phyloP scores from a whole-genome alignment of 169 alveolate species.

The Eimeria brunetti region DNA sequence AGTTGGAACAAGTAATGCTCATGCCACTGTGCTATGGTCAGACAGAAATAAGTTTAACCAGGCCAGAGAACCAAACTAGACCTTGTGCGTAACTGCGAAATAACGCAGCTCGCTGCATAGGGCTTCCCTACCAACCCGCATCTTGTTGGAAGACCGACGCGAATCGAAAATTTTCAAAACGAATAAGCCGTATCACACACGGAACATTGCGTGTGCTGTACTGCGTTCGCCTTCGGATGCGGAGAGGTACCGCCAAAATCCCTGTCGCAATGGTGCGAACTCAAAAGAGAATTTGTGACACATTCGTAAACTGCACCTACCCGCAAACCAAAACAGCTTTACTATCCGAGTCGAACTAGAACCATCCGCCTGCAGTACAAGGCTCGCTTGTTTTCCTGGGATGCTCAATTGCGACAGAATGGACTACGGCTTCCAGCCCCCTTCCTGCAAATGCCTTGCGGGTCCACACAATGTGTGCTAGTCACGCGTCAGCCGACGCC shows the following conservation, averaged over 20 bases:
- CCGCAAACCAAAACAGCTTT: no score
- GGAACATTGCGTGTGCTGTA: neutral
- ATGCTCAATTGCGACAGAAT: neutral
- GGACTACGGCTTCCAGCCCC: neutral
- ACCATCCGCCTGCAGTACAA: neutral
- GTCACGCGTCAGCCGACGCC: neutral
- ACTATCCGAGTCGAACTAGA: neutral
- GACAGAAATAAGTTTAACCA: no score
- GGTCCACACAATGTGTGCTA: neutral
- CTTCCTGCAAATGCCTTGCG: neutral
- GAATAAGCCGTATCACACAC: neutral
- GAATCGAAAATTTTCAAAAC: neutral
- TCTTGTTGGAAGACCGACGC: neutral
- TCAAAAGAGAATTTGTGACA: no score
- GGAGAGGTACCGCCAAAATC: neutral
- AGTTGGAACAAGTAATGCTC: no score
- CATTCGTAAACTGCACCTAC: no score
- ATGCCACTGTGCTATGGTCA: no score
- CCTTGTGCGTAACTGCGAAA: no score
- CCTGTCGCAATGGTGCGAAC: neutral
- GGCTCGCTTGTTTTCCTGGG: neutral
- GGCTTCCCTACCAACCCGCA: neutral
- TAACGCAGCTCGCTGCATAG: no score
- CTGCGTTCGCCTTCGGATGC: neutral
- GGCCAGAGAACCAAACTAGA: no score